Conservation (phyloP, 2,329 filamentous ascomycete species). For the Alternaria ventricosa region DNA sequence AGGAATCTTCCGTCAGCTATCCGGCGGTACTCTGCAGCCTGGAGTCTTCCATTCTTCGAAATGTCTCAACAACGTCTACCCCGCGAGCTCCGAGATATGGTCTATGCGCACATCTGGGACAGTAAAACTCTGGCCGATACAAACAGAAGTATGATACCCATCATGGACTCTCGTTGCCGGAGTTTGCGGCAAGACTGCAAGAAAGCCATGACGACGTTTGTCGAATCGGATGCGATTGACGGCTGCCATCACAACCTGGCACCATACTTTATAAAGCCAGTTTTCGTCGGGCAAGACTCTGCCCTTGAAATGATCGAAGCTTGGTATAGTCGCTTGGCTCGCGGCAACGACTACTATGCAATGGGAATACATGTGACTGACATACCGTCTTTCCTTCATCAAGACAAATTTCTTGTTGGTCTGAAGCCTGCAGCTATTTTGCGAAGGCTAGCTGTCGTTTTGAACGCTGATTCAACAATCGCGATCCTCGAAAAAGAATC, state of each 20-base stretch:
- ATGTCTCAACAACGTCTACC: background rate
- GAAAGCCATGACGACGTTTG: background rate
- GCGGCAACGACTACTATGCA: background rate
- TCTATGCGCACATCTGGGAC: background rate
- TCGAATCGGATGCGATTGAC: background rate
- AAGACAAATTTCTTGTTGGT: background rate
- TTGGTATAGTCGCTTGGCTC: background rate
- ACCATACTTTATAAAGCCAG: background rate
- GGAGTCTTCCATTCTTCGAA: background rate
- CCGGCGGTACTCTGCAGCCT: background rate
- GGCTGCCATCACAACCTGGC: background rate
- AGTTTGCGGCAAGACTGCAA: background rate
- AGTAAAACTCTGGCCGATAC: background rate
- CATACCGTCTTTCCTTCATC: background rate
- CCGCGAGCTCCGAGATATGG: background rate
- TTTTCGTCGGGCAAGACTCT: background rate
- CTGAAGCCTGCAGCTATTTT: background rate
- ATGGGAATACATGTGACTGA: background rate
- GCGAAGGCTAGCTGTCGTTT: background rate
- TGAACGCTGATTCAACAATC: background rate
- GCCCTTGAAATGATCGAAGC: background rate
- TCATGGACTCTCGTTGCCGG: background rate
- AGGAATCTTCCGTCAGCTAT: background rate
- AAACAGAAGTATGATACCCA: background rate
- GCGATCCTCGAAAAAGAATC: background rate